Evolutionary conservation across 208 protist genomes (phyloP).

Genomic region (Crithidia mellificae): DNA sequence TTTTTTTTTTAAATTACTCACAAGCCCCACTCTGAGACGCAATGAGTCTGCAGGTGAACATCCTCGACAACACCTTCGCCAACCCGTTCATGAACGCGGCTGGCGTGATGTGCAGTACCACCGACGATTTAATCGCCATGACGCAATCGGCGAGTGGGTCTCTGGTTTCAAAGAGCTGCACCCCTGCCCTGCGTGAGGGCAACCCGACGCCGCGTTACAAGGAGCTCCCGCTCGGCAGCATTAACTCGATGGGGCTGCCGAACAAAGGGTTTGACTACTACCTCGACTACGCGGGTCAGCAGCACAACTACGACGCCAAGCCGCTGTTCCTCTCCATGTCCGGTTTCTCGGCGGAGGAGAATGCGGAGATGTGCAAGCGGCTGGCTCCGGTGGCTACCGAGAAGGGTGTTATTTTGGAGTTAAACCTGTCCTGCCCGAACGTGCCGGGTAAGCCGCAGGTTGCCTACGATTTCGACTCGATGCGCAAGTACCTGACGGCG

Average conservation of each 20-base stretch:
- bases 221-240: slow-evolving; percentile 69
- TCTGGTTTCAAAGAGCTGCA: slow-evolving; percentile 88
- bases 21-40: background rate
- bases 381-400: slow-evolving; percentile 57
- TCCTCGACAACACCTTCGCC: slow-evolving; percentile 59
- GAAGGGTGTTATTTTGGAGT: slow-evolving; percentile 74
- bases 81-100: slow-evolving; percentile 92
- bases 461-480: slow-evolving; percentile 84
- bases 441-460: slow-evolving; percentile 89
- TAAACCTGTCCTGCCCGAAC: slow-evolving; percentile 91
- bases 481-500: slow-evolving; percentile 62
- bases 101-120: slow-evolving; percentile 76
- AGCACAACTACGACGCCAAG: slow-evolving; percentile 70
- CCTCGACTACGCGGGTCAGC: slow-evolving; percentile 49
- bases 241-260: slow-evolving; percentile 91
- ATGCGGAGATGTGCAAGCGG: slow-evolving; percentile 59
- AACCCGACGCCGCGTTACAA: slow-evolving; percentile 86
- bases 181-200: slow-evolving; percentile 55
- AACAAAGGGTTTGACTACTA: slow-evolving; percentile 89
- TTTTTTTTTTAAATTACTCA: too few relatives aligned
- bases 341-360: slow-evolving; percentile 79
- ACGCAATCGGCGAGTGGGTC: slow-evolving; percentile 65
- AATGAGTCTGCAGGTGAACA: slow-evolving; percentile 72
- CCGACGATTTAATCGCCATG: slow-evolving; percentile 62
- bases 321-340: slow-evolving; percentile 87